phyloP scores from a whole-genome alignment of 352 stramenopile genomes.

The Saprolegnia parasitica region DNA sequence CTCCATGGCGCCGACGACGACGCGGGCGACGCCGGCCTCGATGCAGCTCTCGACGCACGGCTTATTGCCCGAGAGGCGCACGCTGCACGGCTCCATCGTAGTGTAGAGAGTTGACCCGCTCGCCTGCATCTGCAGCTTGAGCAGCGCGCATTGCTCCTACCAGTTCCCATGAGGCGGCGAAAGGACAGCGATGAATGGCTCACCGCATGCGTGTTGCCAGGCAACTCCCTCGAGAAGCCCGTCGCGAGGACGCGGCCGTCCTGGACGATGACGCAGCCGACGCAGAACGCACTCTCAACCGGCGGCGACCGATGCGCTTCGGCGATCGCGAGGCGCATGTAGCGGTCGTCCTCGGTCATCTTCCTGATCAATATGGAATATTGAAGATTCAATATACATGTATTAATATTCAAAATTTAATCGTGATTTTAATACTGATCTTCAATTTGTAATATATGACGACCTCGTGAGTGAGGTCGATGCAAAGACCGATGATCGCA shows the following conservation, averaged over 20 bases:
- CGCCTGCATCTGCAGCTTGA: constrained; percentile 73
- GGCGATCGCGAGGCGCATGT: constrained; percentile 77
- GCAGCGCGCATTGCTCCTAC: constrained; percentile 73
- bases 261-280: constrained; percentile 71
- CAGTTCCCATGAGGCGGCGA: neutral
- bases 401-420: too few relatives aligned
- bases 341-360: constrained; percentile 37
- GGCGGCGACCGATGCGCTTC: constrained; percentile 70
- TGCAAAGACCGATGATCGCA: too few relatives aligned
- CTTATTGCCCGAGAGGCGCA: constrained; percentile 75
- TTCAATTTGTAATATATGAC: too few relatives aligned
- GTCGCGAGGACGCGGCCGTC: constrained; percentile 53
- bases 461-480: too few relatives aligned
- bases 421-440: too few relatives aligned
- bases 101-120: constrained; percentile 73
- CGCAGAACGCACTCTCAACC: constrained; percentile 72
- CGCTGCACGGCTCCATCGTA: constrained; percentile 87
- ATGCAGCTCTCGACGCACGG: constrained; percentile 79
- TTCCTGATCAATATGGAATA: too few relatives aligned
- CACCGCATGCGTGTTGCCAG: constrained; percentile 80
- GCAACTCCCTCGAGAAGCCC: constrained; percentile 80
- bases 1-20: constrained; percentile 83
- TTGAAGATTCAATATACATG: too few relatives aligned
- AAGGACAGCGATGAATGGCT: neutral
- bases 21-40: constrained; percentile 51